These are phyloP conservation scores for Aplosporella prunicola DNA, from an alignment of 2,329 filamentous ascomycete species.

Conservation along the genomic window DNA sequence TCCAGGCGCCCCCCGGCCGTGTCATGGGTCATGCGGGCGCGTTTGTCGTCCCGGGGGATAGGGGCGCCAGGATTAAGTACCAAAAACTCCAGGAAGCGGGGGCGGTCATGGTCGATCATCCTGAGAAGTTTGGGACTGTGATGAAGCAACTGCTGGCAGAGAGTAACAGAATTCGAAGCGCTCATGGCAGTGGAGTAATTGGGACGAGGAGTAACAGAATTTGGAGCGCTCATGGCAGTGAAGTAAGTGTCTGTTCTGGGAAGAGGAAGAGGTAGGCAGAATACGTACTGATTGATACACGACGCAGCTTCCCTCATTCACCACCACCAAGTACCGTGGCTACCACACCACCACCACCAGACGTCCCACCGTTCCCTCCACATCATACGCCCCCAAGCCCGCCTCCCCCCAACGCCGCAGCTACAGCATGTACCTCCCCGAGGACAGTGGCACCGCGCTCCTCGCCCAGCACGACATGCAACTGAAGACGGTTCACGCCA, in stretches of 20 bases:
- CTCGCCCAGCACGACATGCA: constrained; percentile 44
- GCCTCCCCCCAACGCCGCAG: constrained; percentile 40
- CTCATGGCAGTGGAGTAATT: too few relatives aligned
- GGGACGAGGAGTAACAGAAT: too few relatives aligned
- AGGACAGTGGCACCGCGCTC: constrained; percentile 34
- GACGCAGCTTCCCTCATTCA: too few relatives aligned
- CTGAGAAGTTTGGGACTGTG: constrained; percentile 61
- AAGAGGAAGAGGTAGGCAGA: constrained; percentile 13
- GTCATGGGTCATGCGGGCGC: constrained; percentile 77
- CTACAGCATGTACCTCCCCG: constrained; percentile 31
- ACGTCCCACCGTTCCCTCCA: constrained; percentile 12
- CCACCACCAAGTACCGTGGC: too few relatives aligned
- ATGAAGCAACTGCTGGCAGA: constrained; percentile 53
- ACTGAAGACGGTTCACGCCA: constrained; percentile 39
- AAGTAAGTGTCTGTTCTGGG: too few relatives aligned
- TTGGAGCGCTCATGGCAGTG: too few relatives aligned
- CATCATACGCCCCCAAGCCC: not conserved
- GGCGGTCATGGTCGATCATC: constrained; percentile 63
- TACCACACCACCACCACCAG: too few relatives aligned
- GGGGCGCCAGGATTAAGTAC: constrained; percentile 55
- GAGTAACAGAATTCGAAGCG: constrained; percentile 24
- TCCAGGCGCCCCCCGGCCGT: constrained; percentile 51
- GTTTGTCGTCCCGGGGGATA: constrained; percentile 58
- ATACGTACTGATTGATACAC: too few relatives aligned
- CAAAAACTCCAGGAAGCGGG: constrained; percentile 56